phyloP scores from a whole-genome alignment of 805 yeast genomes.

The Torulaspora franciscae region DNA sequence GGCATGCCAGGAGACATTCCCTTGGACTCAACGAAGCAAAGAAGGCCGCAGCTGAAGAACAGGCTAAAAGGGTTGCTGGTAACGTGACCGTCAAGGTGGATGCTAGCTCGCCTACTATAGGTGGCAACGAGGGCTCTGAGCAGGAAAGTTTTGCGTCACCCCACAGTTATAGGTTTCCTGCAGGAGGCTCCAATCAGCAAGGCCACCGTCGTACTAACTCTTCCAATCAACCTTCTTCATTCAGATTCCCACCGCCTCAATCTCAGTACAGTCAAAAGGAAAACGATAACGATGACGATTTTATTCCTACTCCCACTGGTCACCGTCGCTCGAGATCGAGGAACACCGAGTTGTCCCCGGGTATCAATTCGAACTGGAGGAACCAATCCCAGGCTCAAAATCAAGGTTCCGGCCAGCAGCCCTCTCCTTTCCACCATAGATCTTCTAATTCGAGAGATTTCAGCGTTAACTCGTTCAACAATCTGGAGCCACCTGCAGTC shows the following conservation, averaged over 20 bases:
- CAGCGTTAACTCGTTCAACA: conserved; percentile 17
- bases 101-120: conserved; percentile 10
- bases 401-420: conserved; percentile 28
- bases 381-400: conserved; percentile 39
- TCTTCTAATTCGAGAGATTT: conserved; percentile 28
- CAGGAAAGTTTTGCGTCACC: conserved; percentile 9
- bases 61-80: conserved; percentile 53
- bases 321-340: conserved; percentile 33
- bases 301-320: conserved; percentile 27
- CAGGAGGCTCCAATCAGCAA: conserved; percentile 28
- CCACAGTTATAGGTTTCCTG: conserved; percentile 33
- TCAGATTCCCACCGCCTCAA: conserved; percentile 59
- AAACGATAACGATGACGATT: conserved; percentile 28
- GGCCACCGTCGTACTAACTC: conserved; percentile 25
- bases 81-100: conserved; percentile 25
- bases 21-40: conserved; percentile 89
- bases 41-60: conserved; percentile 91
- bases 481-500: conserved; percentile 35
- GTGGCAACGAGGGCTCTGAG: conserved; percentile 9
- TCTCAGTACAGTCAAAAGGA: conserved; percentile 18
- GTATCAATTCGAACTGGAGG: conserved; percentile 64
- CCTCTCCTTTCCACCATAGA: conserved; percentile 35
- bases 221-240: conserved; percentile 43
- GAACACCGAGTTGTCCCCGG: conserved; percentile 32
- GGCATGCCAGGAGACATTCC: conserved; percentile 89